Percentiles rank a stretch among this genome's conserved stretches.
Evolutionary conservation across 1,139 yeast genomes (phyloP).

Genomic region (Sugiyamaella castrensis): DNA sequence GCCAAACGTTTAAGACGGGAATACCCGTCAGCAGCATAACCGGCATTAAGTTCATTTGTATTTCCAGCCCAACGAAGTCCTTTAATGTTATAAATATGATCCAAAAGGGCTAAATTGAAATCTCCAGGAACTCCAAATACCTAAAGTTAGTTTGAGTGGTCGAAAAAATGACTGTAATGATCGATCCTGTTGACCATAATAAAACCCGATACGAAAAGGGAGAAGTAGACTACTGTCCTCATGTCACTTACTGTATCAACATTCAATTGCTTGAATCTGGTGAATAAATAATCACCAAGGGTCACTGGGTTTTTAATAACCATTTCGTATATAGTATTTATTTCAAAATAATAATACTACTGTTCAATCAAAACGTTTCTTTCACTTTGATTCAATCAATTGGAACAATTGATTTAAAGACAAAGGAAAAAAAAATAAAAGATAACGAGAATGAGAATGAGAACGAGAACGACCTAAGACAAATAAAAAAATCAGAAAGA

Average conservation of each 20-base stretch:
- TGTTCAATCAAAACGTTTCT: background rate
- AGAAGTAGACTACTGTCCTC: too few relatives aligned
- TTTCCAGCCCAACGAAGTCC: constrained; percentile 44
- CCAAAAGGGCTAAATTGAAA: constrained; percentile 54
- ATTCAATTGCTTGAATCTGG: constrained; percentile 47
- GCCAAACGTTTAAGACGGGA: constrained; percentile 59
- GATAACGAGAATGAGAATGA: background rate
- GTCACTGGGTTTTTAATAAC: constrained; percentile 27
- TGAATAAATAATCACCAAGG: constrained; percentile 51
- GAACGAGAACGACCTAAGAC: background rate
- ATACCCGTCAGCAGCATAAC: constrained; percentile 68
- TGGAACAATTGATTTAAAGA: background rate
- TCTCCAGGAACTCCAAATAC: constrained; percentile 60
- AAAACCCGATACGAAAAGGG: too few relatives aligned
- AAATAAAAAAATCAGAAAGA: background rate
- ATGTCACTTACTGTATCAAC: constrained; percentile 37
- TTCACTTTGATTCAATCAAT: background rate
- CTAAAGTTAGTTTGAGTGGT: constrained; percentile 10
- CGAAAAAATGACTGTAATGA: background rate
- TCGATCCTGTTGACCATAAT: background rate
- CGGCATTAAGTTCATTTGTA: constrained; percentile 52
- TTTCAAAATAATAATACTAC: background rate
- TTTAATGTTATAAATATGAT: constrained; percentile 49
- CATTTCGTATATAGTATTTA: constrained; percentile 12
- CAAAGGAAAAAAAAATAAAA: background rate